A percentile compares a stretch with the other conserved stretches of the same genome.
Evolutionary conservation across 2,329 filamentous ascomycete species (phyloP).

Genomic region (Fusarium drepaniforme): DNA sequence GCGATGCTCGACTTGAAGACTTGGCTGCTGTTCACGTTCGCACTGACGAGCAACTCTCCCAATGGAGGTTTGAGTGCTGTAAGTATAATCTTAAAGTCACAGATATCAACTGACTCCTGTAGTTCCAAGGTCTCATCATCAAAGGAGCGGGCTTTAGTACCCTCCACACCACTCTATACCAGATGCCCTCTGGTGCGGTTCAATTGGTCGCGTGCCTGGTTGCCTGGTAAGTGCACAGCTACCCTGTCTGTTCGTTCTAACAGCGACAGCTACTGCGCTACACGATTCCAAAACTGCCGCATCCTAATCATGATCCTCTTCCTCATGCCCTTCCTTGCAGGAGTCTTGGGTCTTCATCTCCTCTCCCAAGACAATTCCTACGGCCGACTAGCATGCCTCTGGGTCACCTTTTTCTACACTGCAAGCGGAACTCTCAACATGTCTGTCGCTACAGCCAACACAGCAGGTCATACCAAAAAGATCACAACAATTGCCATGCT

Average conservation of each 20-base stretch:
- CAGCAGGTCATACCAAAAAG: slow-evolving; percentile 54
- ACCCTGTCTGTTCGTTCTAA: background rate
- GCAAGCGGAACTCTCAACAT: slow-evolving; percentile 44
- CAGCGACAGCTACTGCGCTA: slow-evolving; percentile 16
- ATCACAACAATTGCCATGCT: slow-evolving; percentile 59
- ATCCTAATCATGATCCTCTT: slow-evolving; percentile 29
- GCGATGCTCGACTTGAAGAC: slow-evolving; percentile 67
- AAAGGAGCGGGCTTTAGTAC: slow-evolving; percentile 37
- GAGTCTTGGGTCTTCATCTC: slow-evolving; percentile 23
- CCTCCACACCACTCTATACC: slow-evolving; percentile 26
- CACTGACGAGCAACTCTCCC: slow-evolving; percentile 64
- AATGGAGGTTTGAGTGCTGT: slow-evolving; percentile 60
- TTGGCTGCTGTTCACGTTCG: slow-evolving; percentile 68
- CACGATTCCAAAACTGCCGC: slow-evolving; percentile 19
- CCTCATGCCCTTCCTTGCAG: slow-evolving; percentile 21
- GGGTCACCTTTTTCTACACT: slow-evolving; percentile 45
- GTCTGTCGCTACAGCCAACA: slow-evolving; percentile 39
- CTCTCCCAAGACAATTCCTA: slow-evolving; percentile 25
- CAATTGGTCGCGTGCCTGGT: slow-evolving; percentile 26
- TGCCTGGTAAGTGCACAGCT: slow-evolving; percentile 27
- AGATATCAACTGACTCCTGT: slow-evolving; percentile 16
- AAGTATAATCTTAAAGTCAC: fast-evolving
- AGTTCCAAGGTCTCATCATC: slow-evolving; percentile 43
- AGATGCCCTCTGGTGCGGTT: slow-evolving; percentile 36
- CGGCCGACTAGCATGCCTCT: slow-evolving; percentile 42